Evolutionary conservation across 1,139 yeast genomes (phyloP).

Genomic region (Eremothecium sinecaudum): DNA sequence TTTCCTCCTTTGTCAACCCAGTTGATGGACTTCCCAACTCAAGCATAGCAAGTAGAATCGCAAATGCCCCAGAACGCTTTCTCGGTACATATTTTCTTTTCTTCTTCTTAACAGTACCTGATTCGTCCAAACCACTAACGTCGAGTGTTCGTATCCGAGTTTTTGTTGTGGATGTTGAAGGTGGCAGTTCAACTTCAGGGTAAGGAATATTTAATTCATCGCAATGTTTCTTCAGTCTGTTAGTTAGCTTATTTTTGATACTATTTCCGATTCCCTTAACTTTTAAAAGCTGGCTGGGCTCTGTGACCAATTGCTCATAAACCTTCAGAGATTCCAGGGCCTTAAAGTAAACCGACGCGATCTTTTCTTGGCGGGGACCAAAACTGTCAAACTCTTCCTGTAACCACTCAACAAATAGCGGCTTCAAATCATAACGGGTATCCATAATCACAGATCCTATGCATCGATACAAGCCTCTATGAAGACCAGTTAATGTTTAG

Average conservation of each 20-base stretch:
- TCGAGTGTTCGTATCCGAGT: constrained; percentile 8
- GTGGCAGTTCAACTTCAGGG: constrained; percentile 3
- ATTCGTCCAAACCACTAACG: constrained; percentile 6
- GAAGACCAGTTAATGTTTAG: too few relatives aligned
- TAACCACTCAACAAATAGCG: constrained; percentile 23
- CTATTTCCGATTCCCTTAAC: constrained; percentile 29
- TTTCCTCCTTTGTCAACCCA: constrained; percentile 55
- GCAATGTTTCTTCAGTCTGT: constrained; percentile 19
- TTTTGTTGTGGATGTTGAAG: constrained; percentile 3
- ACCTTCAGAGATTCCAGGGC: constrained; percentile 22
- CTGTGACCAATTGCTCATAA: constrained; percentile 14
- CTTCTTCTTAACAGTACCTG: constrained; percentile 22
- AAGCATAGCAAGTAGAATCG: constrained; percentile 58
- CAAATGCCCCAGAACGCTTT: constrained; percentile 79
- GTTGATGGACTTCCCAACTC: constrained; percentile 40
- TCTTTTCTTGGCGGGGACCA: constrained; percentile 24
- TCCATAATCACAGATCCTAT: too few relatives aligned
- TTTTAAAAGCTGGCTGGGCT: constrained; percentile 24
- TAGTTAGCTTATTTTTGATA: constrained; percentile 21
- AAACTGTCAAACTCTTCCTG: constrained; percentile 20
- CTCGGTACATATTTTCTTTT: constrained; percentile 58
- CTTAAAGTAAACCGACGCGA: constrained; percentile 21
- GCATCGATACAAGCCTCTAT: too few relatives aligned
- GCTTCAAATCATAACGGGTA: constrained; percentile 19
- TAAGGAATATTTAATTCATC: constrained; percentile 12